Evolutionary conservation across 306 rosid species (phyloP).

Genomic region (Rosa rugosa): DNA sequence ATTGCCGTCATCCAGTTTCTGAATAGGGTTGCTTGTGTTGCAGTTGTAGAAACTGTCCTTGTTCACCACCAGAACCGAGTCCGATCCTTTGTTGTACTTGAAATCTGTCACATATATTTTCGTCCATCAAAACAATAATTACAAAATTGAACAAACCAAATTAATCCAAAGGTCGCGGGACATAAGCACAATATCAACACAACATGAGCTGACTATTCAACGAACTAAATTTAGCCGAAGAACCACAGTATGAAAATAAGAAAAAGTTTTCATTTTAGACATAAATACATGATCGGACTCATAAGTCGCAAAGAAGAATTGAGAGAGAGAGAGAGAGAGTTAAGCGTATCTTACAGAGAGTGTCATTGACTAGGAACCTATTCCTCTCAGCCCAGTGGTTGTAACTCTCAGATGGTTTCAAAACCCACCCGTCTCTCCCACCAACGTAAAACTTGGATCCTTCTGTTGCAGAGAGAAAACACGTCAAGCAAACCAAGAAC

Average conservation of each 20-base stretch:
- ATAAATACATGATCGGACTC: neutral
- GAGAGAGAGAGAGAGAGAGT: neutral
- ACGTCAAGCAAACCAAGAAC: constrained; percentile 22
- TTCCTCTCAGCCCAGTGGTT: constrained; percentile 52
- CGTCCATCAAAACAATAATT: neutral
- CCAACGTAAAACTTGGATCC: constrained; percentile 60
- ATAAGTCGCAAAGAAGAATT: neutral
- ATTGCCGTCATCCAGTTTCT: constrained; percentile 63
- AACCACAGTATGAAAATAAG: too few relatives aligned
- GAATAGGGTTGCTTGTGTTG: constrained; percentile 56
- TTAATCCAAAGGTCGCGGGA: neutral
- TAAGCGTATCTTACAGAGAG: constrained; percentile 43
- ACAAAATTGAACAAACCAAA: neutral
- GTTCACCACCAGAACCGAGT: constrained; percentile 73
- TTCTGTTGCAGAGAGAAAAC: constrained; percentile 32
- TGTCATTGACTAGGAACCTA: constrained; percentile 66
- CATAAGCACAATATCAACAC: too few relatives aligned
- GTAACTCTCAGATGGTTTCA: constrained; percentile 58
- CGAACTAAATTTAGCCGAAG: too few relatives aligned
- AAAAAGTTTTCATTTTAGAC: neutral
- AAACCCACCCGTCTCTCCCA: constrained; percentile 72
- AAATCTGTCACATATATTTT: constrained; percentile 41
- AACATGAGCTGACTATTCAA: too few relatives aligned
- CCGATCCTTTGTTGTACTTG: constrained; percentile 60
- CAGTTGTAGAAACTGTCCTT: constrained; percentile 63